phyloP scores from a whole-genome alignment of 2,329 filamentous ascomycete genomes.

The Clarireedia monteithiana region DNA sequence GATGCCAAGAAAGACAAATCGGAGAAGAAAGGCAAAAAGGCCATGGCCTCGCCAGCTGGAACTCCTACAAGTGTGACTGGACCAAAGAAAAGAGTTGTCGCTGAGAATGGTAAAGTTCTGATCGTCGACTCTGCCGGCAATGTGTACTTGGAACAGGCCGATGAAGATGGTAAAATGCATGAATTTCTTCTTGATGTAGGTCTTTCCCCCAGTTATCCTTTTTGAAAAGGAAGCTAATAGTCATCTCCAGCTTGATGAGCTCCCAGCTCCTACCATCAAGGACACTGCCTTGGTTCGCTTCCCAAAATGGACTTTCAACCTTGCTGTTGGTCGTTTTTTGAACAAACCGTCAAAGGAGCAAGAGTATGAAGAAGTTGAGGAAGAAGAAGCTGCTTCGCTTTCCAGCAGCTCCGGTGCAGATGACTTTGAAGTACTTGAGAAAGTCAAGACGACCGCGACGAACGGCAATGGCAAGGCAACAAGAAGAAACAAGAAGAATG shows the following conservation, averaged over 20 bases:
- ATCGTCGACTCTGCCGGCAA: constrained; percentile 89
- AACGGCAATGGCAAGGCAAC: constrained; percentile 24
- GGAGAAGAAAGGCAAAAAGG: constrained; percentile 47
- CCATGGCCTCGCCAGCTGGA: constrained; percentile 33
- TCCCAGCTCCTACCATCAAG: constrained; percentile 65
- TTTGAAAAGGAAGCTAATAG: no score
- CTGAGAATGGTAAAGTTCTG: constrained; percentile 90
- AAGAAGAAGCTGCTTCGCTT: constrained; percentile 38
- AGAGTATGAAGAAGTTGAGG: constrained; percentile 32
- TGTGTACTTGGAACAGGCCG: constrained; percentile 89
- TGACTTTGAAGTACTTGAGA: constrained; percentile 57
- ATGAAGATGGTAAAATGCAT: constrained; percentile 74
- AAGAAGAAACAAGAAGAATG: constrained; percentile 24
- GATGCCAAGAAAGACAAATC: constrained; percentile 66
- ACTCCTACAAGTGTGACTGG: constrained; percentile 50
- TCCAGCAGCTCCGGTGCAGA: constrained; percentile 50
- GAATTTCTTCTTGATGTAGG: constrained; percentile 85
- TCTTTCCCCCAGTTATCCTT: constrained; percentile 17
- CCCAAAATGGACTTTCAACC: constrained; percentile 63
- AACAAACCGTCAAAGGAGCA: constrained; percentile 30
- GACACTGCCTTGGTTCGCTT: constrained; percentile 79
- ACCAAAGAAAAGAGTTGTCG: constrained; percentile 77
- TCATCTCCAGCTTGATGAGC: constrained; percentile 59
- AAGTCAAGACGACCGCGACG: constrained; percentile 31
- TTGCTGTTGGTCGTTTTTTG: constrained; percentile 45